phyloP scores from a whole-genome alignment of 2,329 filamentous ascomycete genomes.

The Bisporella sp. region DNA sequence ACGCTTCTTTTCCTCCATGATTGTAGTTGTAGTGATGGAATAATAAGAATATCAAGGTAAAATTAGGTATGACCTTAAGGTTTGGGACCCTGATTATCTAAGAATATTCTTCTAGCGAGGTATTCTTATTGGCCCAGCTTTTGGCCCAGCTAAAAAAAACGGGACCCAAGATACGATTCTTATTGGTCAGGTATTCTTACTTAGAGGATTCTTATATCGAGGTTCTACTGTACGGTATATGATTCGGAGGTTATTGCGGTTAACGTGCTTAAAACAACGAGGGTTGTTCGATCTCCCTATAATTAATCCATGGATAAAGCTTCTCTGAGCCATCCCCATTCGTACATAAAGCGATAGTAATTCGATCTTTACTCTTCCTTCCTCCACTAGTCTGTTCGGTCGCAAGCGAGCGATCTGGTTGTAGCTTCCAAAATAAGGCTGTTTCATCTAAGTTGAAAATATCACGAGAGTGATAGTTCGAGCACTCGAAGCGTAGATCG shows the following conservation, averaged over 20 bases:
- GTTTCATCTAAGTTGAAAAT: not conserved
- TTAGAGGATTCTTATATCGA: not conserved
- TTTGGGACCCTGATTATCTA: no score
- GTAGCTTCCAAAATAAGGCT: slow-evolving; percentile 2
- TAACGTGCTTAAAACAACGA: no score
- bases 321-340: not conserved
- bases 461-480: not conserved
- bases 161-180: no score
- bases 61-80: no score
- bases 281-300: slow-evolving; percentile 1
- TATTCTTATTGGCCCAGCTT: no score
- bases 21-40: no score
- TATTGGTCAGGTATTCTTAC: no score
- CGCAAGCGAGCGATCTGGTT: not conserved
- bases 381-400: not conserved
- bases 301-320: not conserved
- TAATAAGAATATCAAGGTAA: no score
- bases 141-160: no score
- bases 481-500: not conserved
- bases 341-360: not conserved
- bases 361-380: slow-evolving; percentile 2
- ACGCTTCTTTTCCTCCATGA: no score
- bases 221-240: slow-evolving; percentile 3
- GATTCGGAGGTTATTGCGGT: no score
- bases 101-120: no score